These are phyloP conservation scores for Harringtonia aguacate DNA, from an alignment of 2,329 filamentous ascomycete genomes.

Conservation along the genomic window DNA sequence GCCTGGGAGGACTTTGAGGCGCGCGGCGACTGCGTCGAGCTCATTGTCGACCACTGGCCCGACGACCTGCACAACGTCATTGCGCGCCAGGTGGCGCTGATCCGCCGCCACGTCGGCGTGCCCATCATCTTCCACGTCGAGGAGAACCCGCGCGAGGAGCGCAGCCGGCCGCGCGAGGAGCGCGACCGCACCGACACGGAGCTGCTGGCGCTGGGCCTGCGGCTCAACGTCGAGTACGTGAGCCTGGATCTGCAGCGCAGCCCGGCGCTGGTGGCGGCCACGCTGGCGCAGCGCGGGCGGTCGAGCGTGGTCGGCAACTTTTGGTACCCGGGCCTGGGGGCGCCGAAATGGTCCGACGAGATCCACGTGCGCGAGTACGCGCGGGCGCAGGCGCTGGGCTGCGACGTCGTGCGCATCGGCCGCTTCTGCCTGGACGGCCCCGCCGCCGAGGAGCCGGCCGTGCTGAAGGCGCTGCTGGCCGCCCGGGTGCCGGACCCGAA, in stretches of 20 bases:
- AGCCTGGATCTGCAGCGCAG: constrained; percentile 51
- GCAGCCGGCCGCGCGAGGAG: constrained; percentile 25
- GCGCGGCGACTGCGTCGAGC: constrained; percentile 47
- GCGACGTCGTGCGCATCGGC: constrained; percentile 50
- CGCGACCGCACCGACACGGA: constrained; percentile 37
- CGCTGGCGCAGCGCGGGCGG: constrained; percentile 41
- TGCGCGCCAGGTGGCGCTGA: constrained; percentile 43
- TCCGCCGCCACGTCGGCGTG: constrained; percentile 42
- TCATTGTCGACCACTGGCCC: constrained; percentile 48
- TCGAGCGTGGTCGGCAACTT: constrained; percentile 53
- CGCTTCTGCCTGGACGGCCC: constrained; percentile 46
- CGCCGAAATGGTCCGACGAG: constrained; percentile 43
- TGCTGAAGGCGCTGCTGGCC: constrained; percentile 37
- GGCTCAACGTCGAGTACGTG: constrained; percentile 55
- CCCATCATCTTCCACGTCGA: constrained; percentile 50
- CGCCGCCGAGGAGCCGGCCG: constrained; percentile 33
- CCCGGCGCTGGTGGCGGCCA: constrained; percentile 32
- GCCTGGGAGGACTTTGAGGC: constrained; percentile 44
- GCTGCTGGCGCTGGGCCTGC: constrained; percentile 51
- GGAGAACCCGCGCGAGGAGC: constrained; percentile 32
- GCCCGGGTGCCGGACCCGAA: constrained; percentile 31
- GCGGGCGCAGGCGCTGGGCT: constrained; percentile 43
- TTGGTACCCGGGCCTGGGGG: constrained; percentile 31
- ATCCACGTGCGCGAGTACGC: constrained; percentile 42
- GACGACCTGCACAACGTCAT: constrained; percentile 36